Evolutionary conservation across 1,284 basidiomycete species (phyloP), one percentile per base, ranked within the genome.

Genomic region (Marasmius sp.): DNA sequence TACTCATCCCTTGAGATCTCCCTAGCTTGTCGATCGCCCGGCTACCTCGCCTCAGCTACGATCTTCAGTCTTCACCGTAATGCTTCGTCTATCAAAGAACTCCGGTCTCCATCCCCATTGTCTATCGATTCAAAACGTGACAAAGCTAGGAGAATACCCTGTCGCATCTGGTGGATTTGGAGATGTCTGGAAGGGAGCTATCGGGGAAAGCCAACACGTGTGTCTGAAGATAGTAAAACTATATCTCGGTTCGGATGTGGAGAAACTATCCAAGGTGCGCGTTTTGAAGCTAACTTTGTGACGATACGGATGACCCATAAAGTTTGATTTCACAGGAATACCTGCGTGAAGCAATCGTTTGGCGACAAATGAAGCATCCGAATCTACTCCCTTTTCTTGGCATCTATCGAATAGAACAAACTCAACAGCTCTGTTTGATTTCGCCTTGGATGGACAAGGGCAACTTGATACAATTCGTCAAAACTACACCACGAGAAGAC

Each of bases 371-470:
- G 12, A 36, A 34, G 11, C 50, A 52, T 33, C 18, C 12, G 10
- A 34, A 34, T 34, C 22, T 52, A 1, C 33, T 52, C 1, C 50
- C 50, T 34, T 52, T 52, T n/a, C 50, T 52, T 3, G 50, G 50
- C 10, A 22, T 52, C 8, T 52, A 52, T 34, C 34, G 34, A 11
- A 22, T 52, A 22, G 50, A 52, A 14, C 12, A 52, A 4, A 18
- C 18, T 20, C 50, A 34, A 52, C 50, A 52, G 50, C 34, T 52
- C 9, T 52, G 50, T 37, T 33, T 58, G 12, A 22, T 53, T 75
- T 11, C 73, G 50, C 50, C 71, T 4, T 79, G 73, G 68, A 75
- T 75, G 69, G 67, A 66, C 37, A 70, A 74, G 49, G 77, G 79
- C 7, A 71, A 74, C 58, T 62, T 80, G 38, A 65, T 60, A 11